Base-by-base conservation (phyloP, 2,329 filamentous ascomycete species). In the Peltaster fructicola region DNA sequence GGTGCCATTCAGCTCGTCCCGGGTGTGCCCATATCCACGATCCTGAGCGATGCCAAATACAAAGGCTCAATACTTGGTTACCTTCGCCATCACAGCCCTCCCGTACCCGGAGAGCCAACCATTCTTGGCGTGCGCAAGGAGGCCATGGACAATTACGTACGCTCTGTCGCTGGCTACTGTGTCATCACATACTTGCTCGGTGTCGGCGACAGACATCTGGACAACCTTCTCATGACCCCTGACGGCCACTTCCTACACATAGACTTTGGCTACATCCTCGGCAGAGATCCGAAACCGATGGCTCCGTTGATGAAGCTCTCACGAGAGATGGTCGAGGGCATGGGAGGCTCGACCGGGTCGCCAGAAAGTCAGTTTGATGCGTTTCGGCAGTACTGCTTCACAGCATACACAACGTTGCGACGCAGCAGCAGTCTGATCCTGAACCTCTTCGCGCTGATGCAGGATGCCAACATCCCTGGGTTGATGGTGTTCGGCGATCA, bases 111-210 rank as follows among this genome's bases (percentile, higher is more conserved):
- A 0, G 71, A 92, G 47, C 28, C 40, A 1, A 38, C 37, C 4
- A 76, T 82, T 1, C 63, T 91, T 1, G 82, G 85, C 1, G 73
- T 98, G 14, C 76, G 84, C 14, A 84, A 85, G 47, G 85, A 93
- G 45, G 75, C 80, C 0, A 74, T 98, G 55, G 88, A 98, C 39
- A 93, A 76, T 1, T 98, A 92, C 47, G 73, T 95, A 45, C 85
- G 84, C 46, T 92, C 82, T 0, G 93, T 88, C 45, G 88, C 88
- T 1, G 88, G 88, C 16, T 98, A 98, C 54, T 95, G 88, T 50
- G 88, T 98, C 8, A 93, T 98, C 38, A 98, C 90, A 0, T 98
- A 98, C 50, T 78, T 98, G 9, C 68, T 98, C 8, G 90, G 88
- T 15, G 88, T 98, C 3, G 88, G 88, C 11, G 88, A 98, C 48